Evolutionary conservation across 192 early-diverging fungal genomes (phyloP).

Genomic region (Coemansia sp.): DNA sequence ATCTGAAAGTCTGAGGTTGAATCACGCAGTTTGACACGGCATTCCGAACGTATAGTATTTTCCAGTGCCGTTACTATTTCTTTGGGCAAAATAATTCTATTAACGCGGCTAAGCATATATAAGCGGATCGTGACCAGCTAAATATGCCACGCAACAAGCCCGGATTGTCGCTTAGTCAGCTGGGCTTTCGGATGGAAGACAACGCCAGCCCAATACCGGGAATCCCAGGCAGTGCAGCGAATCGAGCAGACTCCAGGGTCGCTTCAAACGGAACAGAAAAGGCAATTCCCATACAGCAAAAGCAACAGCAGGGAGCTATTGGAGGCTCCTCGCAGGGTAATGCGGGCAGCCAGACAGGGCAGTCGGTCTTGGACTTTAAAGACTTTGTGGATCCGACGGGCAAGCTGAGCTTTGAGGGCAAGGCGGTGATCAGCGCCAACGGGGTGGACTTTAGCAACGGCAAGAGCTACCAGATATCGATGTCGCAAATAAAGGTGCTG

Average conservation of each 20-base stretch:
- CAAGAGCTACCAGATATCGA: slow-evolving; percentile 82
- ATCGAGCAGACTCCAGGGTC: neutral
- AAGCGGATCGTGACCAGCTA: neutral
- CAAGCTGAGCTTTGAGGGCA: slow-evolving; percentile 87
- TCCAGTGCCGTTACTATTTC: neutral
- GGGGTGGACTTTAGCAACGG: slow-evolving; percentile 92
- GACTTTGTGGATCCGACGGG: slow-evolving; percentile 58
- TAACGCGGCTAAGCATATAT: slow-evolving; percentile 6
- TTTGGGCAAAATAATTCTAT: neutral
- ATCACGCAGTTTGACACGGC: too few species aligned
- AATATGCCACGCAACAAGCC: slow-evolving; percentile 48
- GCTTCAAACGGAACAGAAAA: neutral
- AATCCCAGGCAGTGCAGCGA: neutral
- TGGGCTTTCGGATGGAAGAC: slow-evolving; percentile 28
- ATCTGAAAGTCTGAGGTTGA: too few species aligned
- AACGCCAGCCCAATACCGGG: slow-evolving; percentile 5
- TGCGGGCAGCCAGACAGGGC: neutral
- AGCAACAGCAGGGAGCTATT: neutral
- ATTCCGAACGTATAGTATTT: neutral
- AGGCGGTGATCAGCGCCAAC: slow-evolving; percentile 84
- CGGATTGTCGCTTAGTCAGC: slow-evolving; percentile 39
- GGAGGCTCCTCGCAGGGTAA: neutral
- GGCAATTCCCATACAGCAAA: neutral
- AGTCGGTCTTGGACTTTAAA: slow-evolving; percentile 25
- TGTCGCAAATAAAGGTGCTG: slow-evolving; percentile 73